Conservation (phyloP, 768 basidiomycete genomes). For the Russula olivacea region DNA sequence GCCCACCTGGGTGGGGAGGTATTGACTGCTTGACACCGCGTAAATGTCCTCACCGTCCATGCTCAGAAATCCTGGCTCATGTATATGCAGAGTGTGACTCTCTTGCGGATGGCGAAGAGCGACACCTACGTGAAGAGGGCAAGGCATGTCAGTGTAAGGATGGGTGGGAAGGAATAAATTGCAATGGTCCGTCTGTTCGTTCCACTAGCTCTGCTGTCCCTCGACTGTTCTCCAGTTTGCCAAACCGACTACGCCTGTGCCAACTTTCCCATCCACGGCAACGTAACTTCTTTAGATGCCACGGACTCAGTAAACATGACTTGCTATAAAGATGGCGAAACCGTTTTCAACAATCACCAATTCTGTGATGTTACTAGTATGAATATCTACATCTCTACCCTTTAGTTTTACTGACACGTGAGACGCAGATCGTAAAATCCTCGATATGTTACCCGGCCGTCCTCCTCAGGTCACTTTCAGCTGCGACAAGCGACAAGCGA, state of each 20-base stretch:
- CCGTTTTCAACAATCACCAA: slow-evolving; percentile 93
- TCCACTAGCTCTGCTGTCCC: neutral
- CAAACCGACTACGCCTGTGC: slow-evolving; percentile 72
- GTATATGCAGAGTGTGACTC: slow-evolving; percentile 78
- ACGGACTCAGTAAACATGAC: slow-evolving; percentile 62
- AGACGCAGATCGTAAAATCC: slow-evolving; percentile 81
- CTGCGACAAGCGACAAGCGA: slow-evolving; percentile 57
- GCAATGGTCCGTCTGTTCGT: slow-evolving; percentile 65
- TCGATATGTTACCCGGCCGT: slow-evolving; percentile 86
- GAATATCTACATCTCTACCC: slow-evolving; percentile 30
- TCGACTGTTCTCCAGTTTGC: slow-evolving; percentile 58
- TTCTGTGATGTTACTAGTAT: slow-evolving; percentile 97
- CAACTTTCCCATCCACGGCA: slow-evolving; percentile 62
- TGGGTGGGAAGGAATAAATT: slow-evolving; percentile 95
- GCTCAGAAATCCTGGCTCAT: neutral
- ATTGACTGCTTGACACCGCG: slow-evolving; percentile 91
- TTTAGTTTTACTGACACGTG: neutral
- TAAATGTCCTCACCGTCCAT: slow-evolving; percentile 37
- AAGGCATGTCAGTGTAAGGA: slow-evolving; percentile 84
- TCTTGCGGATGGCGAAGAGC: slow-evolving; percentile 80
- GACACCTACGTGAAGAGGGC: slow-evolving; percentile 71
- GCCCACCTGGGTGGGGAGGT: slow-evolving; percentile 96
- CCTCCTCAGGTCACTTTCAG: slow-evolving; percentile 96
- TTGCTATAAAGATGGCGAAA: slow-evolving; percentile 89
- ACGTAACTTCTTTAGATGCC: slow-evolving; percentile 37